Evolutionary conservation across 2,329 filamentous ascomycete species (phyloP).

Genomic region (Cladophialophora psammophila): DNA sequence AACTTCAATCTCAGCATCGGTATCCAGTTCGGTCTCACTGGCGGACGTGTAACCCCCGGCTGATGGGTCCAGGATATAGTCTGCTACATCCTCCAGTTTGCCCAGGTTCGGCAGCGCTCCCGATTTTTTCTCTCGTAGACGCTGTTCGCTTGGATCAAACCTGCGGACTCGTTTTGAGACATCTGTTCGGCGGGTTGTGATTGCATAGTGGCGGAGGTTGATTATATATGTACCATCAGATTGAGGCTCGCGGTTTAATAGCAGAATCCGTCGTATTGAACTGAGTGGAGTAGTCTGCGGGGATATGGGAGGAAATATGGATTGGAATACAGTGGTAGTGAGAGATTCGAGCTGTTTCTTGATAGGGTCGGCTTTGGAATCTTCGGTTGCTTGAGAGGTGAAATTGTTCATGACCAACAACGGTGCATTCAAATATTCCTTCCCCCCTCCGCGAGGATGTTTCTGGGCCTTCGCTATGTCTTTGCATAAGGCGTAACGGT

Average conservation of each 20-base stretch:
- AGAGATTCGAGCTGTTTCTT: conserved; percentile 93
- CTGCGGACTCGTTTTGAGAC: conserved; percentile 83
- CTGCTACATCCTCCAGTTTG: conserved; percentile 89
- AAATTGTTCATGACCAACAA: conserved; percentile 99
- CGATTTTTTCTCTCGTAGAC: conserved; percentile 69
- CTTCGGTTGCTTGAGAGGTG: conserved; percentile 67
- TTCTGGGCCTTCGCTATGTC: conserved; percentile 85
- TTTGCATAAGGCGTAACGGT: conserved; percentile 92
- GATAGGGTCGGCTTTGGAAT: conserved; percentile 69
- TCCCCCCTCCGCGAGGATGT: conserved; percentile 80
- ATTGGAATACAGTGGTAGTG: conserved; percentile 93
- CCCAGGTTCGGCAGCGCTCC: conserved; percentile 81
- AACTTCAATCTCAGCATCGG: conserved; percentile 94
- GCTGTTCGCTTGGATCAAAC: conserved; percentile 83
- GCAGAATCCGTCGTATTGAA: conserved; percentile 88
- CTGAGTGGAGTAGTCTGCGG: conserved; percentile 87
- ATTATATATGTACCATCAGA: conserved; percentile 76
- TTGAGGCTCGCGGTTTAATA: conserved; percentile 79
- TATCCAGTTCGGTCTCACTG: conserved; percentile 90
- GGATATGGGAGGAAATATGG: conserved; percentile 93
- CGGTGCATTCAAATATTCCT: conserved; percentile 85
- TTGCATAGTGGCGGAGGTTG: conserved; percentile 92
- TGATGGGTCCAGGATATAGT: conserved; percentile 84
- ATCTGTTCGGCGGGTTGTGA: conserved; percentile 85
- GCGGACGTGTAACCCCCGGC: conserved; percentile 90